Evolutionary conservation across 2,329 filamentous ascomycete genomes (phyloP).

Genomic region (Fusarium austroafricanum): DNA sequence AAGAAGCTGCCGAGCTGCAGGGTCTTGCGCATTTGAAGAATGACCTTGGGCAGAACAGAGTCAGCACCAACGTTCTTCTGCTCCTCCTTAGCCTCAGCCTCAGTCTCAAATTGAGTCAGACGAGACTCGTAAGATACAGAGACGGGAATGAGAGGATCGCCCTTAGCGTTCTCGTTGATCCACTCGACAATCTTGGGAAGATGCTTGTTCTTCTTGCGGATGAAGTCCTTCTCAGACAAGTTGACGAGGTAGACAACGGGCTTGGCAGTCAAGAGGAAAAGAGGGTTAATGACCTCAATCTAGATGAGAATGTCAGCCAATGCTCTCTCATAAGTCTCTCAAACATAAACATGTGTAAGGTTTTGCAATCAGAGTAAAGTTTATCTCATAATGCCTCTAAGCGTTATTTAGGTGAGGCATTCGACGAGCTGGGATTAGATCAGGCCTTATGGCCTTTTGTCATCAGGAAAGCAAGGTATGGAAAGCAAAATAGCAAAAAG

Average conservation of each 20-base stretch:
- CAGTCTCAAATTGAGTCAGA: conserved; percentile 81
- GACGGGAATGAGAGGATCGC: conserved; percentile 92
- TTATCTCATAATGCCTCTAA: conserved; percentile 89
- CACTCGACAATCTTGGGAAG: conserved; percentile 92
- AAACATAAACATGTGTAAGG: conserved; percentile 10
- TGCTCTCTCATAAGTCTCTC: conserved; percentile 10
- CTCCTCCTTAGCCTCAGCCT: conserved; percentile 83
- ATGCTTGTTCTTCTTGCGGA: conserved; percentile 99
- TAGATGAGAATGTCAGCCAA: conserved; percentile 55
- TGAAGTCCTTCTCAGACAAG: conserved; percentile 95
- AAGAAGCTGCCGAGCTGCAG: conserved; percentile 96
- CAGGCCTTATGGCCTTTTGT: conserved; percentile 94
- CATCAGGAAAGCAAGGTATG: conserved; percentile 76
- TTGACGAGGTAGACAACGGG: conserved; percentile 98
- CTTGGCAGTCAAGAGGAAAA: conserved; percentile 95
- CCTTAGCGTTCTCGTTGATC: conserved; percentile 90
- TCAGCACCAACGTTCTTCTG: conserved; percentile 89
- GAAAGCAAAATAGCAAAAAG: conserved; percentile 23
- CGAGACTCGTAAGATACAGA: conserved; percentile 95
- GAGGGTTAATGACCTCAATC: conserved; percentile 97
- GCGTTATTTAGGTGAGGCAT: conserved; percentile 78
- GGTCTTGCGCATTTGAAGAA: conserved; percentile 91
- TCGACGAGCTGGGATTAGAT: conserved; percentile 99
- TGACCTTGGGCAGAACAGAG: conserved; percentile 90
- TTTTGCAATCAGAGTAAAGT: conserved; percentile 72